Evolutionary conservation across 1,139 yeast genomes (phyloP).

Genomic region (Zhuliangozyma parablackwelliae): DNA sequence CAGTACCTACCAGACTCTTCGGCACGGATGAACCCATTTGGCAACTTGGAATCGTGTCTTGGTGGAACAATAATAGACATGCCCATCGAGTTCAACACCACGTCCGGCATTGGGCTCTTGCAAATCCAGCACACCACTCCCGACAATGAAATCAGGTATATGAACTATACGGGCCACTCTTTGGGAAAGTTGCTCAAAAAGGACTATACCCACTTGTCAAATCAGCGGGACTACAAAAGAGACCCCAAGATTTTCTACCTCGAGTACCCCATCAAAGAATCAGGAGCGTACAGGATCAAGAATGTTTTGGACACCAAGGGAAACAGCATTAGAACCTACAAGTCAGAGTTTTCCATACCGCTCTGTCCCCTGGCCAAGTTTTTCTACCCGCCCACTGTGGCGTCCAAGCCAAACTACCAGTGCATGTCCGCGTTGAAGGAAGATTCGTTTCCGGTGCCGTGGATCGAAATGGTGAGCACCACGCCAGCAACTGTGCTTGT

Average conservation of each 20-base stretch:
- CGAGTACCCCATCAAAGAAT: slow-evolving; percentile 55
- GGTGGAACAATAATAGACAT: slow-evolving; percentile 29
- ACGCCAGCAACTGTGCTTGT: slow-evolving; percentile 70
- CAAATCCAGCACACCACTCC: slow-evolving; percentile 64
- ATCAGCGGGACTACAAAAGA: slow-evolving; percentile 16
- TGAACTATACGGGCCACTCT: slow-evolving; percentile 57
- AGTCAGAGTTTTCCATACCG: slow-evolving; percentile 63
- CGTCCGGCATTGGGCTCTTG: slow-evolving; percentile 64
- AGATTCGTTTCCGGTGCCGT: slow-evolving; percentile 47
- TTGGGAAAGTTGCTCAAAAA: slow-evolving; percentile 40
- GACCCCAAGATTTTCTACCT: slow-evolving; percentile 37
- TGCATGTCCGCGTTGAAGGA: slow-evolving; percentile 48
- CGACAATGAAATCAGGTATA: slow-evolving; percentile 40
- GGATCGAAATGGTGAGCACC: slow-evolving; percentile 61
- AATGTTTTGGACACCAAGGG: slow-evolving; percentile 64
- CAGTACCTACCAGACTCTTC: slow-evolving; percentile 90
- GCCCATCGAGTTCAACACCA: slow-evolving; percentile 80
- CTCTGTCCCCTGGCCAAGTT: slow-evolving; percentile 72
- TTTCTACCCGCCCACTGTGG: slow-evolving; percentile 26
- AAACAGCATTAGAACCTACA: slow-evolving; percentile 58
- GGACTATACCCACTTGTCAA: slow-evolving; percentile 37
- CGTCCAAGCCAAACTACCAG: slow-evolving; percentile 32
- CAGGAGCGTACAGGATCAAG: slow-evolving; percentile 71
- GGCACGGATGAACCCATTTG: slow-evolving; percentile 76
- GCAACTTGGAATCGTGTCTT: slow-evolving; percentile 56